Base-by-base conservation (phyloP, 2,329 filamentous ascomycete species). In the Xylariaceae sp. region DNA sequence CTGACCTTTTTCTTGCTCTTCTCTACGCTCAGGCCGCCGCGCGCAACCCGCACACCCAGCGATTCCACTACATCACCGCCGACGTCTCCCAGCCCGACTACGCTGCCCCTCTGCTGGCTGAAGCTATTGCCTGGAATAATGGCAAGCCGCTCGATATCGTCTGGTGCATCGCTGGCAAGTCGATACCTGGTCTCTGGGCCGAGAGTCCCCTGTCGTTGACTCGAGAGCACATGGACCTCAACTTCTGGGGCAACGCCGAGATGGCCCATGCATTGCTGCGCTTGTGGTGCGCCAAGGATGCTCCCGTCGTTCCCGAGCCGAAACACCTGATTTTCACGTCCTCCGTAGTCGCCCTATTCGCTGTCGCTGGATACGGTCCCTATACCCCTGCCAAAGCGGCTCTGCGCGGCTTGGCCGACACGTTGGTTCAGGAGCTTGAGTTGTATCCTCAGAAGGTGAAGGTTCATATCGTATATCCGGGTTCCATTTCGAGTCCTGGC, bases 261-360 rank as follows among this genome's bases (percentile, higher is more conserved):
- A 89, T 96, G 76, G 88, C 91, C 44, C 91, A 95, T 71, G 86
- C 90, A 17, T 85, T 88, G 15, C 77, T 97, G 62, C 82, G 82
- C 55, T 81, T 83, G 61, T 97, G 93, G 93, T 82, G 92, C 50
- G 75, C 76, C 2, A 78, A 80, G 10, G 74, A 74, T 8, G 74
- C 73, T 3, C 73, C 78, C 7, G 69, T 78, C 42, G 73, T 79
- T 53, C 68, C 75, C 4, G 76, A 82, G 63, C 79, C 87, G 8
- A 84, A 88, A 57, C 93, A 97, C 74, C 81, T 99, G 64, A 85
- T 99, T 71, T 90, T 97, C 75, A 97, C 94, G 0, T 86, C 87
- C 13, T 94, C 89, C 18, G 82, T 88, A 4, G 76, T 87, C 15
- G 88, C 88, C 1, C 88, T 96, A 68, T 86, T 88, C 68, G 84